Percentiles rank a stretch among this genome's conserved stretches.
Conservation (phyloP, 495 filamentous ascomycete species). For the Trichoderma erinaceum region DNA sequence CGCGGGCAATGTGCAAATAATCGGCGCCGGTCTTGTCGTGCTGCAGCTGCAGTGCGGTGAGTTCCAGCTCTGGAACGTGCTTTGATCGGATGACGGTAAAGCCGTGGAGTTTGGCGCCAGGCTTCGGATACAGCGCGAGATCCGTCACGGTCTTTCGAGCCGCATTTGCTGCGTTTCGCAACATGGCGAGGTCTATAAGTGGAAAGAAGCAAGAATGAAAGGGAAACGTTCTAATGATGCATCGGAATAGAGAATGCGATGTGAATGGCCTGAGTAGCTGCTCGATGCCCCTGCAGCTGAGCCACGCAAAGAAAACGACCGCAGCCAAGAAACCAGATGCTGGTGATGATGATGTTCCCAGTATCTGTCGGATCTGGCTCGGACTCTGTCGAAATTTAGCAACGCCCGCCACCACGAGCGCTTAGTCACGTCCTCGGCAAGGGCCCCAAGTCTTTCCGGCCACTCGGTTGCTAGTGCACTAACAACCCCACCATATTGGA, state of each 20-base stretch:
- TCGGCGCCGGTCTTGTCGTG: constrained; percentile 94
- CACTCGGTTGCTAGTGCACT: constrained; percentile 9
- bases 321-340: neutral
- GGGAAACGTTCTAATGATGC: neutral
- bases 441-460: constrained; percentile 9
- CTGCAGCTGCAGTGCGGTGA: constrained; percentile 80
- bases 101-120: constrained; percentile 82
- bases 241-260: neutral
- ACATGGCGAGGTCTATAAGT: constrained; percentile 29
- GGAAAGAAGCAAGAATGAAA: neutral
- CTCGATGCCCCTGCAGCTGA: neutral
- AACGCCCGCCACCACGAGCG: neutral
- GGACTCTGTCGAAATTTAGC: neutral
- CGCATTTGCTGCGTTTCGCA: constrained; percentile 44
- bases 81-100: constrained; percentile 85
- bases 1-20: constrained; percentile 87
- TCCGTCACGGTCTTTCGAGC: constrained; percentile 63
- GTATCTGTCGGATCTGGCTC: neutral
- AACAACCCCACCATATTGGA: constrained; percentile 12
- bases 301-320: constrained; percentile 5
- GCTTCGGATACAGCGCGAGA: constrained; percentile 61
- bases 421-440: constrained; percentile 12
- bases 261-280: neutral
- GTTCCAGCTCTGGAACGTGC: constrained; percentile 86
- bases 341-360: neutral